phyloP scores from a whole-genome alignment of 2,329 filamentous ascomycete genomes.

The Cadophora sp. region DNA sequence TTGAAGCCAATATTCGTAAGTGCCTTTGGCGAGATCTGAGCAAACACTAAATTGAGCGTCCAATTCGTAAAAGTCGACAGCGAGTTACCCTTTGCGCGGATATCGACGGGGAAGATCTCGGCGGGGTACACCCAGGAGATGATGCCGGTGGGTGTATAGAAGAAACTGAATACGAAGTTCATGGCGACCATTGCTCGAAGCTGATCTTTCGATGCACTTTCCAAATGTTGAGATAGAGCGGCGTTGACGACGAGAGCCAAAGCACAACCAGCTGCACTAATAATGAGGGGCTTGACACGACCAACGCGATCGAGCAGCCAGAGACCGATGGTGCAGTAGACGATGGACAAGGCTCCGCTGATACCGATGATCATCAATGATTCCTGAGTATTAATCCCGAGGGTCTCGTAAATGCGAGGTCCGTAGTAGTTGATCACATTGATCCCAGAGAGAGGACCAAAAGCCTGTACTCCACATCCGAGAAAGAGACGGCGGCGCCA shows the following conservation, averaged over 20 bases:
- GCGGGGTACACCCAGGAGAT: constrained; percentile 59
- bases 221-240: constrained; percentile 56
- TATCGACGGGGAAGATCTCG: constrained; percentile 58
- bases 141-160: constrained; percentile 58
- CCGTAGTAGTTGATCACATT: constrained; percentile 46
- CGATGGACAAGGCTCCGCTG: constrained; percentile 54
- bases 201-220: constrained; percentile 55
- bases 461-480: constrained; percentile 55
- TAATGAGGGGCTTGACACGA: constrained; percentile 48
- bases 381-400: constrained; percentile 53
- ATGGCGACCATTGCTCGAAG: constrained; percentile 51
- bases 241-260: constrained; percentile 59
- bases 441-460: constrained; percentile 54
- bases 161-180: constrained; percentile 43
- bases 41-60: constrained; percentile 75
- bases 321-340: constrained; percentile 49
- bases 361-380: constrained; percentile 58
- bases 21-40: constrained; percentile 57
- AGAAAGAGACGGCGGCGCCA: constrained; percentile 55
- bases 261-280: constrained; percentile 56
- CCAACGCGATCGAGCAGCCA: constrained; percentile 37
- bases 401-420: constrained; percentile 63
- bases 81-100: constrained; percentile 61
- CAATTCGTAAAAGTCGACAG: constrained; percentile 72
- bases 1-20: constrained; percentile 54